Conservation (phyloP, 148 eudicot species). For the Euryodendron excelsum region DNA sequence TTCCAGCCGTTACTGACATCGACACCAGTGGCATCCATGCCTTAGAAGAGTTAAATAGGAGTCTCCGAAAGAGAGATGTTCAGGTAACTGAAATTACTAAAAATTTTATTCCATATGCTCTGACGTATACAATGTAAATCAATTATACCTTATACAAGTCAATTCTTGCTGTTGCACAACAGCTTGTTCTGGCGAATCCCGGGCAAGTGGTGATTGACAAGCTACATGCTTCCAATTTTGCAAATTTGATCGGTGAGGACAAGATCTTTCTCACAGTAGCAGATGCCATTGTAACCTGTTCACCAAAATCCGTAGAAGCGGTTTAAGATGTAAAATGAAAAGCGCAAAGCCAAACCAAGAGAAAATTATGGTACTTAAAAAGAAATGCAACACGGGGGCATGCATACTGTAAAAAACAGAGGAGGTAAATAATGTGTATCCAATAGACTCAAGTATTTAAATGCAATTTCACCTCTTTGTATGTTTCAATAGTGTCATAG, state of each 20-base stretch:
- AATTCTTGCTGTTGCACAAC: constrained; percentile 18
- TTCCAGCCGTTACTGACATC: constrained; percentile 84
- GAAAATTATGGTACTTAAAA: neutral
- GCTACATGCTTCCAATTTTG: constrained; percentile 62
- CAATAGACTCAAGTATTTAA: no score
- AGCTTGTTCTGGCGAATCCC: constrained; percentile 84
- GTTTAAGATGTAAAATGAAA: constrained; percentile 29
- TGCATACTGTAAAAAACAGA: neutral
- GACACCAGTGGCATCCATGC: constrained; percentile 97
- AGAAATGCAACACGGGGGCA: neutral
- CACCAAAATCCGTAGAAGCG: constrained; percentile 43
- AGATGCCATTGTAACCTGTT: constrained; percentile 65
- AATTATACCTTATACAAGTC: neutral
- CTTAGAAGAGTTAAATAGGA: constrained; percentile 66
- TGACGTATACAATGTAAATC: neutral
- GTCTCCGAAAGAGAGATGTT: constrained; percentile 62
- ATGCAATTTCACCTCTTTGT: no score
- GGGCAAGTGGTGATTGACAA: constrained; percentile 79
- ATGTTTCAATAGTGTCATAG: no score
- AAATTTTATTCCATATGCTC: neutral
- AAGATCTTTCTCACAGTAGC: constrained; percentile 76
- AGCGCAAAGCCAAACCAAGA: neutral
- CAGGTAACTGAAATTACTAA: constrained; percentile 38
- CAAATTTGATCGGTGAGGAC: constrained; percentile 52
- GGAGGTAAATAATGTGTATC: no score